A percentile compares a stretch with the other conserved stretches of the same genome.
Conservation (phyloP, 106 monocot genomes). For the Platanthera guangdongensis region DNA sequence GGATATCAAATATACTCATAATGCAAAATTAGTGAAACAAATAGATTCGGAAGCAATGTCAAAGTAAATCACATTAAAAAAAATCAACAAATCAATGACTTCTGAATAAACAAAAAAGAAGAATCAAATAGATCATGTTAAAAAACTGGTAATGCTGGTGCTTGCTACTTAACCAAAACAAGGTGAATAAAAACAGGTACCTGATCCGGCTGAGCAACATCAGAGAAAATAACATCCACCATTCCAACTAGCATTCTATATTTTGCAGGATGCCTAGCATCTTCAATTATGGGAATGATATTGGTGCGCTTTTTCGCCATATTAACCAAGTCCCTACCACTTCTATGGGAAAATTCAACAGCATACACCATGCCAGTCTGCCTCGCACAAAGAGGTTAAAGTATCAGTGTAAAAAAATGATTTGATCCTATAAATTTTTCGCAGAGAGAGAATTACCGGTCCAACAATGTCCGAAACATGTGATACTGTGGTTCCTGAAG, state of each 20-base stretch:
- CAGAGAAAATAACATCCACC: conserved; percentile 98
- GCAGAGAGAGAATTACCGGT: conserved; percentile 43
- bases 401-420: neutral
- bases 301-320: conserved; percentile 98
- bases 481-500: conserved; percentile 92
- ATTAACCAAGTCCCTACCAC: conserved; percentile 91
- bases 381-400: neutral
- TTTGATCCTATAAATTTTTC: neutral
- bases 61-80: neutral
- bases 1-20: too few species aligned
- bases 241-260: conserved; percentile 95
- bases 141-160: neutral
- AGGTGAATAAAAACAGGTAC: conserved; percentile 18
- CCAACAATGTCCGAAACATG: conserved; percentile 99
- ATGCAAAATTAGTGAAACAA: too few species aligned
- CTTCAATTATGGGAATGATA: conserved; percentile 95
- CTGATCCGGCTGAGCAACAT: conserved; percentile 99
- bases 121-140: neutral
- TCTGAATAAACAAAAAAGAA: neutral
- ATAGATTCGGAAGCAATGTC: too few species aligned
- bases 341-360: conserved; percentile 95
- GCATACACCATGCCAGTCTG: conserved; percentile 92
- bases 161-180: too few species aligned
- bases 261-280: conserved; percentile 95
- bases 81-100: neutral